Evolutionary conservation across 805 yeast species (phyloP), one percentile per base, ranked within the genome.

Genomic region (Pichia occidentalis): DNA sequence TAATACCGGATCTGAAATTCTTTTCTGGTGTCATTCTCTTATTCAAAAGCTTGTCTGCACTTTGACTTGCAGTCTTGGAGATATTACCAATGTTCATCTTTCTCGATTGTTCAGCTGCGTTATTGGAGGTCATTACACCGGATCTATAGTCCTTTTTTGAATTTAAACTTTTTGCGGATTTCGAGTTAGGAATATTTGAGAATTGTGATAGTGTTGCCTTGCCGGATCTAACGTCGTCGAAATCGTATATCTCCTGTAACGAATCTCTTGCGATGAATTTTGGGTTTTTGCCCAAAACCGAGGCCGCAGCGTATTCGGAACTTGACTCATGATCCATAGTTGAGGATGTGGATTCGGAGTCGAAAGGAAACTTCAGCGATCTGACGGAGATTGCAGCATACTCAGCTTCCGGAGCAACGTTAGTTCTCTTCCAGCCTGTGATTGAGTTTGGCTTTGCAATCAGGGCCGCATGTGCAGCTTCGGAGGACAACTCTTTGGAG

Each of bases 381-480:
- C 51, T 59, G 21, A 64, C 65, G 41, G 56, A 51, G 30, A 60
- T 58, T 3, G 67, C 67, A 20, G 72, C 71, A 35, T 67, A 68
- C 35, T 64, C 70, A 17, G 77, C 77, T 37, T 66, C 59, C 8
- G 69, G 64, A 24, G 70, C 73, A 42, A 64, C 54, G 17, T 45
- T 52, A 24, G 56, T 70, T 48, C 77, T 64, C 25, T 65, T 63
- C 74, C 77, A 74, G 12, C 69, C 68, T 32, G 56, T 56, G 34
- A 69, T 65, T 14, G 71, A 65, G 46, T 63, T 68, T n/a, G 60
- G 57, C 46, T 61, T 67, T 6, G 72, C 73, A 43, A 64, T 54
- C 7, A 67, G 51, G 2, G 86, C 85, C 34, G 85, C 85, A 18
- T 71, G 69, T 27, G 80, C 83, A 12, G 85, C 85, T 37, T 75